Base-by-base conservation (phyloP, 768 basidiomycete species). In the Gloeophyllum trabeum region DNA sequence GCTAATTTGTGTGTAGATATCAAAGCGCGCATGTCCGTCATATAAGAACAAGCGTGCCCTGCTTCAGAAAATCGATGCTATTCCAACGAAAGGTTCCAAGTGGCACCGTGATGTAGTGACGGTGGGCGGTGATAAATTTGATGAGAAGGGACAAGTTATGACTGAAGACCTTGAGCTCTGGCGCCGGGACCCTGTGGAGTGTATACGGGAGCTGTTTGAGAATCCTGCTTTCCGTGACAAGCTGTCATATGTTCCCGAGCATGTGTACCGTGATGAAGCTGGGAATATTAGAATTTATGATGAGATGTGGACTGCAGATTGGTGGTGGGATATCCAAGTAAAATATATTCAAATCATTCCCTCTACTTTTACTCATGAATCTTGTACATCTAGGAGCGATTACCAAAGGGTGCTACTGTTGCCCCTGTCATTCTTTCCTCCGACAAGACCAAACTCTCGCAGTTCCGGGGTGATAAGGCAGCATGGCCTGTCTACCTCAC, bases 401-500 rank as follows among this genome's bases (percentile, higher is more conserved):
- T 46, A 34, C 60, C 59, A 14, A 13, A 6, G 3, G 39, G 40
- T n/a, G 39, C 45, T 19, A 40, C 42, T n/a, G 19, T 46, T 22
- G 38, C 36, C 22, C 46, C 42, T 24, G 36, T 41, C 34, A 44
- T 47, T 23, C 43, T 44, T 18, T 32, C 40, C 23, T 41, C 41
- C 4, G 54, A 53, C 40, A 43, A 48, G 43, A 53, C 44, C 14
- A 35, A 43, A 26, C 43, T 44, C 20, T 45, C 48, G 7, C 13
- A 23, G 6, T 49, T 47, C 36, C 45, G 44, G 21, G 45, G 45
- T 16, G 25, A 46, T 6, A 40, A 51, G 43, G 16, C 43, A 4
- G 57, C 50, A 16, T 54, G 46, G 38, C 53, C 55, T n/a, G 52
- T 59, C 13, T 59, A 59, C 30, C 32, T 59, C 1, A 48, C 53